Evolutionary conservation across 2,329 filamentous ascomycete genomes (phyloP), one percentile per base, ranked within the genome.

Genomic region (Claviceps quebecensis): DNA sequence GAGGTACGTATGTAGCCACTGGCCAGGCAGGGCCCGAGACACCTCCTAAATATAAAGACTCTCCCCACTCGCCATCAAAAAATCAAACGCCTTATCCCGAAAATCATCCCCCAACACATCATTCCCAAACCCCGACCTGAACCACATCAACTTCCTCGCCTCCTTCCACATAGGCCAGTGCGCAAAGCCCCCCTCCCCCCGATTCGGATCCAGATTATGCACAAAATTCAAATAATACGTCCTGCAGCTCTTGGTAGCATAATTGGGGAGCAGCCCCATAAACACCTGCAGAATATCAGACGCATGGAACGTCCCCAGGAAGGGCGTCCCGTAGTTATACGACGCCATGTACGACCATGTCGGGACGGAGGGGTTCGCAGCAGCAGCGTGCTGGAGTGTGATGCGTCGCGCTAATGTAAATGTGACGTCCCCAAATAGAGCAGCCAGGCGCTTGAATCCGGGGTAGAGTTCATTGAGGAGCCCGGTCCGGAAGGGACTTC

Each of bases 251-350:
- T 60, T 63, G 29, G 76, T 76, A 2, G 82, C 81, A 52, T 82
- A 77, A 61, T 86, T 80, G 13, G 79, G 75, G 47, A 76, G 60
- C 13, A 84, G 64, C 0, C 83, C 83, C 53, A 77, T 81, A 56
- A 87, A 87, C 0, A 86, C 75, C 61, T 85, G 78, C 3, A 87
- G 57, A 1, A 90, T 58, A 57, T 90, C 86, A 1, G 75, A 79
- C 14, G 67, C 83, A 63, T 93, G 87, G 66, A 87, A 85, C 0
- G 86, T 90, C 17, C 87, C 87, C 0, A 91, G 65, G 47, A 90
- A 66, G 0, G 86, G 83, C 0, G 80, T 83, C 9, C 82, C 82
- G 61, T 83, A 80, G 68, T 84, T 66, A 67, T 90, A 90, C 0
- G 80, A 83, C 0, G 82, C 69, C 1, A 93, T 74, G 66, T 89